Base-by-base conservation (phyloP, 768 basidiomycete species). In the Tricholoma terreum region DNA sequence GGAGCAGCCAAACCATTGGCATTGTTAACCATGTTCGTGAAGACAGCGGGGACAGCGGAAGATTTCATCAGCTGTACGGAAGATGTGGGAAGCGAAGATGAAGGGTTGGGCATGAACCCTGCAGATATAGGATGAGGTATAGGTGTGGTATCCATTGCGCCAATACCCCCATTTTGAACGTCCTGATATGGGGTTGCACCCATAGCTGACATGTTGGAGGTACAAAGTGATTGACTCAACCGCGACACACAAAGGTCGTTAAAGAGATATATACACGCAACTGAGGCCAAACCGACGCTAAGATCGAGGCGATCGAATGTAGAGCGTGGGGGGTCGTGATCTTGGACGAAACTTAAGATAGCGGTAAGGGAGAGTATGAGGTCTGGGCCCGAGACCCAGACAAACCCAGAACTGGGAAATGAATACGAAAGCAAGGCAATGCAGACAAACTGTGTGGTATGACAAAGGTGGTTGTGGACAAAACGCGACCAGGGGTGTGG, bases 121-220 rank as follows among this genome's bases (percentile, higher is more conserved):
- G 69, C 61, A 31, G 62, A 65, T 52, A 61, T 66, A 40, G 64
- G 61, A 45, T 66, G 67, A 35, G 64, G 42, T 51, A 71, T 68
- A 50, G 71, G 71, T 36, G 69, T 65, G 33, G 72, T 73, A 62
- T 74, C 75, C 75, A 78, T 76, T 58, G 70, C 59, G 36, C 61
- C 64, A 45, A 65, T 61, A 50, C 65, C 67, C 58, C 56, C 61
- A 55, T 64, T 57, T 55, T 68, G 67, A 46, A 67, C 54, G 54
- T 69, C 68, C 62, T 71, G 71, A 64, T 72, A 75, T 46, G 67
- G 67, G 56, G 61, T 62, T 33, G 60, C 49, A 53, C 59, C 64
- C 65, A 72, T 63, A 46, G 58, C 40, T 24, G 60, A 58, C 57
- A 61, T 62, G 48, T 35, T 46, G 59, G 57, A 50, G 52, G 42